A percentile compares a stretch with the other conserved stretches of the same genome.
phyloP scores from a whole-genome alignment of 306 rosid species.

The Malus domestica region ASM211411v1 NC_041792.1:1876001-1876500 shows the following conservation, averaged over 20 bases:
- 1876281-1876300: neutral
- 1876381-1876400: neutral
- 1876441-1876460: neutral
- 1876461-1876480: constrained; percentile 1
- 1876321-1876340: neutral
- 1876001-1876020: neutral
- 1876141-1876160: neutral
- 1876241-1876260: neutral
- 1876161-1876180: neutral
- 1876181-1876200: too few relatives aligned
- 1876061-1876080: neutral
- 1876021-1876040: neutral
- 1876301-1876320: constrained; percentile 13
- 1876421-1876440: neutral
- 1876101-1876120: neutral
- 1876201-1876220: neutral
- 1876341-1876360: neutral
- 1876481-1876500: neutral
- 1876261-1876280: neutral
- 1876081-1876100: neutral
- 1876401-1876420: neutral
- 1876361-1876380: neutral
- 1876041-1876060: neutral
- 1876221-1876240: neutral
- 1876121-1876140: neutral